Percentiles rank a stretch among this genome's conserved stretches.
Evolutionary conservation across 2,329 filamentous ascomycete species (phyloP).

Genomic region (Fusarium domesticum): DNA sequence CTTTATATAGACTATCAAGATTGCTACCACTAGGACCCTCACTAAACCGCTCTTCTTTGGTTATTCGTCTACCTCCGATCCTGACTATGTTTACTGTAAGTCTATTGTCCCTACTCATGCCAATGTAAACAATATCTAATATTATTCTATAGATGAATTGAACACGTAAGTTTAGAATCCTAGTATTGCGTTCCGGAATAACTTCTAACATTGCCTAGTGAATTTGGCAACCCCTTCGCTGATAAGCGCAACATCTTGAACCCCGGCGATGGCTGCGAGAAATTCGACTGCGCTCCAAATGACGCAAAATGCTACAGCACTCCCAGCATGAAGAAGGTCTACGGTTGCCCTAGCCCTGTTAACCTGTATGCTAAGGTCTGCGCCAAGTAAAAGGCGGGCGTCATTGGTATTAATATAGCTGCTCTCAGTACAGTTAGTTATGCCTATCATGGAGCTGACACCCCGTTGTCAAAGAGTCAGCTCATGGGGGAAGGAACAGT

Average conservation of each 20-base stretch:
- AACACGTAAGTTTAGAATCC: constrained; percentile 30
- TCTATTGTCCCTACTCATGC: constrained; percentile 1
- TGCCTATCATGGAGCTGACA: too few species aligned
- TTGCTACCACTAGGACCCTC: constrained; percentile 39
- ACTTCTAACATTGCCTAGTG: constrained; percentile 1
- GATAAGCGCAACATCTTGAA: constrained; percentile 35
- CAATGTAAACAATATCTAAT: constrained; percentile 9
- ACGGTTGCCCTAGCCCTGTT: constrained; percentile 41
- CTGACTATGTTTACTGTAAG: constrained; percentile 41
- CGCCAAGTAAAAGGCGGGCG: constrained; percentile 14
- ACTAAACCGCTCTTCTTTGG: constrained; percentile 40
- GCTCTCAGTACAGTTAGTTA: neutral
- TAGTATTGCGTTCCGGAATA: neutral
- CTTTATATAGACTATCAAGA: constrained; percentile 38
- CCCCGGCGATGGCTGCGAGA: constrained; percentile 37
- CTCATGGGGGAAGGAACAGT: too few species aligned
- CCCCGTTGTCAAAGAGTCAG: too few species aligned
- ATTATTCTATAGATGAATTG: constrained; percentile 34
- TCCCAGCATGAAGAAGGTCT: constrained; percentile 37
- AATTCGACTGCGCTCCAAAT: constrained; percentile 38
- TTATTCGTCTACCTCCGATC: constrained; percentile 38
- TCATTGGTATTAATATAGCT: constrained; percentile 1
- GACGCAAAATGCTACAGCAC: constrained; percentile 41
- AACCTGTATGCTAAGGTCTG: constrained; percentile 34
- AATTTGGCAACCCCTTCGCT: constrained; percentile 43